Percentiles rank a stretch among this genome's conserved stretches.
These are phyloP conservation scores for Tetratostichococcus sp. DNA, from an alignment of 139 green algal species.

Conservation along the genomic window DNA sequence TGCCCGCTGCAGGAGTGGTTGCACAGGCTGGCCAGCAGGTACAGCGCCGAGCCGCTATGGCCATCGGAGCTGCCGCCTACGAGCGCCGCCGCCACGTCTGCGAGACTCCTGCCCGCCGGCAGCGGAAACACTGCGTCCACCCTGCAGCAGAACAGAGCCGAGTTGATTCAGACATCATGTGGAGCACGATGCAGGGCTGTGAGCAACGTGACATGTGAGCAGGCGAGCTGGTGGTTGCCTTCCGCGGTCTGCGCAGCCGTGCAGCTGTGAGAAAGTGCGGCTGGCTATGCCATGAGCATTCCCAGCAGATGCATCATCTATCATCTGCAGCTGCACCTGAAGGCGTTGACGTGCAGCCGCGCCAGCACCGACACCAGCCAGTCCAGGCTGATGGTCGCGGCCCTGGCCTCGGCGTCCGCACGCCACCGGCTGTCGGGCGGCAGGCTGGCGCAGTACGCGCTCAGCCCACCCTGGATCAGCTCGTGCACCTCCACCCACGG, in stretches of 20 bases:
- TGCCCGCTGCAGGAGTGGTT: constrained; percentile 68
- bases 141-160: neutral
- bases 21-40: constrained; percentile 46
- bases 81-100: neutral
- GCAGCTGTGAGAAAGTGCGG: too few relatives aligned
- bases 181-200: too few relatives aligned
- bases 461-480: constrained; percentile 28
- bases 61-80: neutral
- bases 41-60: constrained; percentile 47
- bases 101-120: neutral
- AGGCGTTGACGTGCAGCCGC: constrained; percentile 45
- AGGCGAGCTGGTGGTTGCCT: too few relatives aligned
- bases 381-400: neutral
- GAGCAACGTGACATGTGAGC: too few relatives aligned
- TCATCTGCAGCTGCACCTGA: constrained; percentile 11
- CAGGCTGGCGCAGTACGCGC: constrained; percentile 4
- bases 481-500: constrained; percentile 34
- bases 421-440: neutral
- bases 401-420: neutral
- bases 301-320: too few relatives aligned
- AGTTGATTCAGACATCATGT: neutral
- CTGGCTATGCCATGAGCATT: too few relatives aligned
- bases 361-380: constrained; percentile 29
- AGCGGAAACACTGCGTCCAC: constrained; percentile 30
- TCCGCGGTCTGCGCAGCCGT: too few relatives aligned